phyloP scores from a whole-genome alignment of 2,329 filamentous ascomycete species.

The Polytolypa hystricis region DNA sequence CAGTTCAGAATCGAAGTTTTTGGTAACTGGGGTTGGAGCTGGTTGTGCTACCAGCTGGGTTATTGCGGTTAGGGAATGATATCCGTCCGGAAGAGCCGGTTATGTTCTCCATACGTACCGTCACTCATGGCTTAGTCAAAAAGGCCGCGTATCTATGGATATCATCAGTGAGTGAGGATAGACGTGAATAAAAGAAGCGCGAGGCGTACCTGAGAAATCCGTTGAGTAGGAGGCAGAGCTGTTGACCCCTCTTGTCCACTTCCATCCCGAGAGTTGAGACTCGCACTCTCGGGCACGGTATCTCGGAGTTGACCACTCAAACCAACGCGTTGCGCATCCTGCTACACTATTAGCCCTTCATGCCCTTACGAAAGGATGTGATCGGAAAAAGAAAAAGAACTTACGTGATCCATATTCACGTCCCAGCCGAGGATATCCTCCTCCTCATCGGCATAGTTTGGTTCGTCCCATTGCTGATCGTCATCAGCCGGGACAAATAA shows the following conservation, averaged over 20 bases:
- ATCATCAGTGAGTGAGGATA: slow-evolving; percentile 13
- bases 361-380: not conserved
- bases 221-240: slow-evolving; percentile 36
- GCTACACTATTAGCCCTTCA: not conserved
- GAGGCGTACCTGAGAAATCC: slow-evolving; percentile 36
- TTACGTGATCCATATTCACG: slow-evolving; percentile 41
- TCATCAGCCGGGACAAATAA: slow-evolving; percentile 53
- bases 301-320: slow-evolving; percentile 24
- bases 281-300: slow-evolving; percentile 18
- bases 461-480: slow-evolving; percentile 48
- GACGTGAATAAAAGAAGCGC: not conserved
- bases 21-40: slow-evolving; percentile 56
- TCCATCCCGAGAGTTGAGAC: slow-evolving; percentile 1
- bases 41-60: slow-evolving; percentile 88
- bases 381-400: slow-evolving; percentile 11
- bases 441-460: slow-evolving; percentile 42
- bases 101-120: not conserved
- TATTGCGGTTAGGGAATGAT: slow-evolving; percentile 12
- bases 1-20: slow-evolving; percentile 40
- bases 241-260: slow-evolving; percentile 3
- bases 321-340: slow-evolving; percentile 23
- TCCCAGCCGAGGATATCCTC: slow-evolving; percentile 54
- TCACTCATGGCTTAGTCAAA: slow-evolving; percentile 29
- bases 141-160: slow-evolving; percentile 23
- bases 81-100: not conserved